A percentile compares a stretch with the other conserved stretches of the same genome.
Evolutionary conservation across 129 eudicot species (phyloP).

Genomic region (Flaveria robusta): DNA sequence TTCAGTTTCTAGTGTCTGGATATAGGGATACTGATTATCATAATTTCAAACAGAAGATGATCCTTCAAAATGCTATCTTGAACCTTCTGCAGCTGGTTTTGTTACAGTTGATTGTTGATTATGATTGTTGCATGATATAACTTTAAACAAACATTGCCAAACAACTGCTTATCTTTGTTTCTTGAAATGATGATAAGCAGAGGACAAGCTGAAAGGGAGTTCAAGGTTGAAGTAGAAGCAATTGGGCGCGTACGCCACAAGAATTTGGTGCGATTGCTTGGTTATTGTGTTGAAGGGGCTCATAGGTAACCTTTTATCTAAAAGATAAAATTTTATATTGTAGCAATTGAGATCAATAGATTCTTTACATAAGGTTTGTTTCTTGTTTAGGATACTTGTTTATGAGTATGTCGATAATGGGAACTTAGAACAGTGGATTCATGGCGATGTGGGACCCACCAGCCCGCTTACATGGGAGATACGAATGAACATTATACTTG

Average conservation of each 20-base stretch:
- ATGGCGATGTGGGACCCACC: constrained; percentile 79
- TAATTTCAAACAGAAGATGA: not conserved
- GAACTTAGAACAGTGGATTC: constrained; percentile 91
- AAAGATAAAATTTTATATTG: not conserved
- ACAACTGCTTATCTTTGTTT: not conserved
- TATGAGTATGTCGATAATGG: constrained; percentile 84
- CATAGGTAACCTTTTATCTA: constrained; percentile 54
- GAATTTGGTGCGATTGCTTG: constrained; percentile 88
- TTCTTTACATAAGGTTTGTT: constrained; percentile 2
- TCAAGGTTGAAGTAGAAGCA: constrained; percentile 95
- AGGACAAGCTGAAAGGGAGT: constrained; percentile 95
- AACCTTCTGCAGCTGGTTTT: not conserved
- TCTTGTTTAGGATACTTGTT: constrained; percentile 71
- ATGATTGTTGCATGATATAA: not conserved
- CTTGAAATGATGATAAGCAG: constrained; percentile 36
- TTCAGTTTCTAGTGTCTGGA: constrained; percentile 1
- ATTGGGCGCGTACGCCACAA: constrained; percentile 91
- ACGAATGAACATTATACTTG: constrained; percentile 72
- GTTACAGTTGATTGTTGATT: not conserved
- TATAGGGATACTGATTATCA: not conserved
- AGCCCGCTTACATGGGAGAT: constrained; percentile 93
- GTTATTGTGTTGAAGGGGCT: constrained; percentile 94
- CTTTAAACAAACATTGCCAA: not conserved
- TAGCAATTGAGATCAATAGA: not conserved
- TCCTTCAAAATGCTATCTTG: not conserved